These are phyloP conservation scores for Apiospora saccharicola DNA, from an alignment of 2,329 filamentous ascomycete species.

Conservation along the genomic window DNA sequence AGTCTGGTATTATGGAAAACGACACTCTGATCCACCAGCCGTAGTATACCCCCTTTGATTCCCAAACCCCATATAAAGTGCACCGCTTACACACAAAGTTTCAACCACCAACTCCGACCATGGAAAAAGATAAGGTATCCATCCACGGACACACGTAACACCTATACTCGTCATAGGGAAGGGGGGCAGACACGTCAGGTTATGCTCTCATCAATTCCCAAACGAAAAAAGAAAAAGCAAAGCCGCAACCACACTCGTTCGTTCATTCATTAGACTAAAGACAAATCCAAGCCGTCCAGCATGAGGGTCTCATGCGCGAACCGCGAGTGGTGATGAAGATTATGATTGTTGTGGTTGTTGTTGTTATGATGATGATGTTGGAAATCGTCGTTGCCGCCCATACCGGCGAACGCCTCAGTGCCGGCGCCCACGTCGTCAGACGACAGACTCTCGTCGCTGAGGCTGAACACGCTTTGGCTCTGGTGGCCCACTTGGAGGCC, in stretches of 20 bases:
- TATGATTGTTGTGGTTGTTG: background rate
- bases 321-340: slow-evolving; percentile 22
- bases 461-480: slow-evolving; percentile 61
- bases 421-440: slow-evolving; percentile 58
- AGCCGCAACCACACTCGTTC: background rate
- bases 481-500: slow-evolving; percentile 53
- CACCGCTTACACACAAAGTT: background rate
- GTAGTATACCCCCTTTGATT: background rate
- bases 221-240: background rate
- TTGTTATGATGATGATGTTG: slow-evolving; percentile 11
- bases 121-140: background rate
- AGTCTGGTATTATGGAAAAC: slow-evolving; percentile 5
- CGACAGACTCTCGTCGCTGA: slow-evolving; percentile 66
- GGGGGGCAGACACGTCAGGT: background rate
- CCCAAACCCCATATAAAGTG: background rate
- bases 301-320: slow-evolving; percentile 9
- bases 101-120: background rate
- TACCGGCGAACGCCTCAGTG: background rate
- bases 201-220: background rate
- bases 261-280: background rate
- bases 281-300: slow-evolving; percentile 11
- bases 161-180: background rate
- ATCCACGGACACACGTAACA: background rate
- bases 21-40: slow-evolving; percentile 9
- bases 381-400: background rate